These are phyloP conservation scores for Apiospora aurea DNA, from an alignment of 2,329 filamentous ascomycete species.

Conservation along the genomic window DNA sequence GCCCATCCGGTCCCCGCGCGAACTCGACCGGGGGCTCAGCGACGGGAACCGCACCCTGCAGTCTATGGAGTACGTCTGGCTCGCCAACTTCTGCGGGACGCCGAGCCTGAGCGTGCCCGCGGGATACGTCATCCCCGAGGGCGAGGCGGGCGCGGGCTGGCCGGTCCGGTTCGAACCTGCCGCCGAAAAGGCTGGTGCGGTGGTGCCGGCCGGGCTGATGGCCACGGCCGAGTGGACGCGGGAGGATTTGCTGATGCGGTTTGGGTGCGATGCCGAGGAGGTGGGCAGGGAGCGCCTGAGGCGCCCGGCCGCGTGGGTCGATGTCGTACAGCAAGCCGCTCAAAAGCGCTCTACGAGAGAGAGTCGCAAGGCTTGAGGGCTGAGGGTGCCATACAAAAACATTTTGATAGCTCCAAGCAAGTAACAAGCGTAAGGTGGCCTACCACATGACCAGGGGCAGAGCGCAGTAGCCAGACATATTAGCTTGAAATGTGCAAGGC, in stretches of 20 bases:
- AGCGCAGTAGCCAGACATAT: too few relatives aligned
- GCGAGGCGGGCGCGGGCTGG: constrained; percentile 38
- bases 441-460: too few relatives aligned
- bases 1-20: constrained; percentile 46
- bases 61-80: constrained; percentile 59
- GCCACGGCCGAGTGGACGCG: constrained; percentile 62
- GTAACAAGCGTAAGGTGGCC: too few relatives aligned
- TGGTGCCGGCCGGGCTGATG: constrained; percentile 62
- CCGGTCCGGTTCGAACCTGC: constrained; percentile 38
- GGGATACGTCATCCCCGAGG: constrained; percentile 51
- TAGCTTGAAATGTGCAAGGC: too few relatives aligned
- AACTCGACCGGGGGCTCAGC: constrained; percentile 50
- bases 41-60: constrained; percentile 55
- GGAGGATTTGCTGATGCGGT: constrained; percentile 56
- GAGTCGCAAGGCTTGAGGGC: background rate
- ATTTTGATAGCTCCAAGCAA: too few relatives aligned
- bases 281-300: background rate
- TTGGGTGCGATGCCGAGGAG: constrained; percentile 55
- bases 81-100: constrained; percentile 58
- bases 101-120: constrained; percentile 54
- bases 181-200: constrained; percentile 41
- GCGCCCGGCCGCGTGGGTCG: background rate
- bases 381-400: too few relatives aligned
- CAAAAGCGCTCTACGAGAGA: too few relatives aligned
- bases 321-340: background rate